These are phyloP conservation scores for Liriodendron chinense DNA, from an alignment of 164 flowering plant species.

Conservation along the genomic window DNA sequence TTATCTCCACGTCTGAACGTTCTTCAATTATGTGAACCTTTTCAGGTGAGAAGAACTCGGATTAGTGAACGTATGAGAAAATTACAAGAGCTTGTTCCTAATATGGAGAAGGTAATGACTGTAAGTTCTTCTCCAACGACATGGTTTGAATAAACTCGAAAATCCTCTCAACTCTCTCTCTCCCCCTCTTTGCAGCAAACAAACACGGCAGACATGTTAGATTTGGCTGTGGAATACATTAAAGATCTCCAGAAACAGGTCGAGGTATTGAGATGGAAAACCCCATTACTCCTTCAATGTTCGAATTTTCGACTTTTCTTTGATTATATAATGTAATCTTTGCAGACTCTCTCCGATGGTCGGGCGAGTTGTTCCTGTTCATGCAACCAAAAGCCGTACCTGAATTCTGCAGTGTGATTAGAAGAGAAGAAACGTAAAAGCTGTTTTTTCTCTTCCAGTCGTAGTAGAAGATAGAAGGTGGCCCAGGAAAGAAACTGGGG, in stretches of 20 bases:
- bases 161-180: background rate
- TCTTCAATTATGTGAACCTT: background rate
- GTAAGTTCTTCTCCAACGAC: background rate
- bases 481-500: background rate
- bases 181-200: conserved; percentile 64
- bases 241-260: conserved; percentile 82
- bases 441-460: conserved; percentile 6
- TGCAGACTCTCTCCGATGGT: conserved; percentile 49
- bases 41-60: conserved; percentile 84
- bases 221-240: conserved; percentile 90
- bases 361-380: conserved; percentile 65
- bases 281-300: background rate
- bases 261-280: conserved; percentile 45
- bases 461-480: conserved; percentile 1
- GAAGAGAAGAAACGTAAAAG: conserved; percentile 8
- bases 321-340: background rate
- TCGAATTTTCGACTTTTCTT: background rate
- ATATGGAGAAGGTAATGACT: conserved; percentile 86
- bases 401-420: conserved; percentile 13
- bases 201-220: conserved; percentile 95
- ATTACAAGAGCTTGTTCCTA: conserved; percentile 93
- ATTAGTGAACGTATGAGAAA: conserved; percentile 95
- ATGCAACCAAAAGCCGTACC: conserved; percentile 36
- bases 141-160: background rate
- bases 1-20: background rate